Conservation (phyloP, 2,329 filamentous ascomycete species). For the Pestalotiopsis sp. region DNA sequence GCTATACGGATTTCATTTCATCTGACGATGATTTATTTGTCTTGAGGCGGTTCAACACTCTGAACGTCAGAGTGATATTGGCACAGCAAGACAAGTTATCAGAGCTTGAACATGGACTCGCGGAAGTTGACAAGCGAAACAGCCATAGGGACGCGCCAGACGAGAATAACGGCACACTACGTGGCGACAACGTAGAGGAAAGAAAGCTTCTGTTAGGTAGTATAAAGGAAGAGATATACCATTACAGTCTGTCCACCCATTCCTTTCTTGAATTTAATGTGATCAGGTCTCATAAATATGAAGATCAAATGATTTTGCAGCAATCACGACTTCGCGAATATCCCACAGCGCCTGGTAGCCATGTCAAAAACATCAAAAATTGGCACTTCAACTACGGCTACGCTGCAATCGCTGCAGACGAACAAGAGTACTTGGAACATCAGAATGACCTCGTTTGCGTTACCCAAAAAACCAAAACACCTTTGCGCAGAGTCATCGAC, state of each 20-base stretch:
- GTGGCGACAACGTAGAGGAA: constrained; percentile 26
- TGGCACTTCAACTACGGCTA: constrained; percentile 26
- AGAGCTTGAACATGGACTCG: constrained; percentile 26
- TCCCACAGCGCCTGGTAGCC: neutral
- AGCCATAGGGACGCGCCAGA: neutral
- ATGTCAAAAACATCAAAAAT: constrained; percentile 27
- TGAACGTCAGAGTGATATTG: constrained; percentile 34
- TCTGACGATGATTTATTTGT: constrained; percentile 33
- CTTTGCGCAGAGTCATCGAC: constrained; percentile 16
- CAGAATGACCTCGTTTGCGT: neutral
- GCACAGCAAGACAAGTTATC: constrained; percentile 37
- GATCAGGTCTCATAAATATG: no score
- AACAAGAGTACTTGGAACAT: constrained; percentile 14
- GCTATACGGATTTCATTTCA: neutral
- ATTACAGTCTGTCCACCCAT: neutral
- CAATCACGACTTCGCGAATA: neutral
- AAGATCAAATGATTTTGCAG: neutral
- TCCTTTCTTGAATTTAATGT: no score
- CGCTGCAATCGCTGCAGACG: constrained; percentile 20
- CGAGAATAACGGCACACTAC: constrained; percentile 30
- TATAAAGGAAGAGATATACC: neutral
- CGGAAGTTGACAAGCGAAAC: neutral
- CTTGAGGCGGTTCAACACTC: constrained; percentile 34
- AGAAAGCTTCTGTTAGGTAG: neutral
- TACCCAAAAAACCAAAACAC: constrained; percentile 22